A percentile compares a stretch with the other conserved stretches of the same genome.
phyloP scores from a whole-genome alignment of 2,329 filamentous ascomycete genomes.

The Venturia carpophila region DNA sequence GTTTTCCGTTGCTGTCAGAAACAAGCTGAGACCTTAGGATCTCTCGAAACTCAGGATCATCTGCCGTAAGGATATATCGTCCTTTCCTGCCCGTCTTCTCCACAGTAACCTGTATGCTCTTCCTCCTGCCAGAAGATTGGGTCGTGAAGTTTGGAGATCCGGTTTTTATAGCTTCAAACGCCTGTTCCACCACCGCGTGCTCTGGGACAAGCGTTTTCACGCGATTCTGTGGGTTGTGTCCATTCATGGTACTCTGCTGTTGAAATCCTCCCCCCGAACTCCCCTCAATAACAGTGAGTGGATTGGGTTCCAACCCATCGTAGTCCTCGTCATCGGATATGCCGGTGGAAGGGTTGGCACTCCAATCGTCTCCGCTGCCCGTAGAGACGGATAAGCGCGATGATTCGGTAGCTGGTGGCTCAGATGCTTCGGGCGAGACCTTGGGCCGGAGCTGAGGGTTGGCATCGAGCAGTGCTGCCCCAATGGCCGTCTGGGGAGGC shows the following conservation, averaged over 20 bases:
- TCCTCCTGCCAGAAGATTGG: slow-evolving; percentile 24
- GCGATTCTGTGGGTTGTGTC: background rate
- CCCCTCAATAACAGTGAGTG: slow-evolving; percentile 31
- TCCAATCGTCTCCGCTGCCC: slow-evolving; percentile 18
- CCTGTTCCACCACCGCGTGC: background rate
- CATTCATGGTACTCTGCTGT: slow-evolving; percentile 20
- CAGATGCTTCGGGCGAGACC: background rate
- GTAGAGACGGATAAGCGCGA: background rate
- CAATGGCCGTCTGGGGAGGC: background rate
- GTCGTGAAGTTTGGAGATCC: background rate
- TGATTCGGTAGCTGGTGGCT: background rate
- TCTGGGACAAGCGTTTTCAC: background rate
- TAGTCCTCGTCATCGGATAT: slow-evolving; percentile 34
- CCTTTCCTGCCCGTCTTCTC: slow-evolving; percentile 40
- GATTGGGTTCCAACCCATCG: slow-evolving; percentile 31
- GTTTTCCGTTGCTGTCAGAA: slow-evolving; percentile 21
- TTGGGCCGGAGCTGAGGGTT: background rate
- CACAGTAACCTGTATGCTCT: slow-evolving; percentile 41
- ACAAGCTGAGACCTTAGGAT: slow-evolving; percentile 39
- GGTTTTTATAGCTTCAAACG: slow-evolving; percentile 4
- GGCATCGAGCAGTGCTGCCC: background rate
- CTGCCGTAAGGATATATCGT: slow-evolving; percentile 41
- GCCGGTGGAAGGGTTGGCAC: slow-evolving; percentile 4
- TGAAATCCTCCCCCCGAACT: slow-evolving; percentile 25
- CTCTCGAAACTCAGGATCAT: slow-evolving; percentile 43